Percentiles rank a stretch among this genome's conserved stretches.
These are phyloP conservation scores for Aspergillus carlsbadensis DNA, from an alignment of 495 filamentous ascomycete genomes.

Conservation along the genomic window DNA sequence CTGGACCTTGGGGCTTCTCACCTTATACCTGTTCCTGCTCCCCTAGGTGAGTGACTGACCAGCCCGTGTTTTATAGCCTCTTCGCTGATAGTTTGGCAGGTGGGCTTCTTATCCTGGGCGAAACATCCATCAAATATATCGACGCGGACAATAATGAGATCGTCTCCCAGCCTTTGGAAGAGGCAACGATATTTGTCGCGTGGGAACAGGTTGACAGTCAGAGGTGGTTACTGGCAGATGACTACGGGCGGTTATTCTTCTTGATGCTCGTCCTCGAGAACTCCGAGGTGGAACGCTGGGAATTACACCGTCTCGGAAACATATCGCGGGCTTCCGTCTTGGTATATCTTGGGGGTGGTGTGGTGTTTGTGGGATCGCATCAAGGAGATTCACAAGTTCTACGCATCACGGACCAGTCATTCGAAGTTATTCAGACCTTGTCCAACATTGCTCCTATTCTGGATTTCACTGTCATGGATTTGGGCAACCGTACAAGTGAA, in stretches of 20 bases:
- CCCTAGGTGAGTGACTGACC: conserved; percentile 45
- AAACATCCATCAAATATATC: conserved; percentile 80
- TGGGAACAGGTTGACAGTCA: conserved; percentile 83
- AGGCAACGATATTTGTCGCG: conserved; percentile 78
- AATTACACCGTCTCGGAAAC: conserved; percentile 63
- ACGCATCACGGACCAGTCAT: conserved; percentile 50
- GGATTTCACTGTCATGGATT: conserved; percentile 93
- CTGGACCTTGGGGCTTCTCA: conserved; percentile 73
- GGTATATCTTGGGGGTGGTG: conserved; percentile 72
- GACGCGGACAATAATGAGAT: conserved; percentile 66
- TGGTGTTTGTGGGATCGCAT: conserved; percentile 87
- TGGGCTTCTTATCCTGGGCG: conserved; percentile 79
- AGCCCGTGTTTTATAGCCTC: background rate
- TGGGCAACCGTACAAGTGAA: conserved; percentile 78
- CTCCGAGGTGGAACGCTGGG: conserved; percentile 64
- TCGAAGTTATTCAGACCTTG: conserved; percentile 73
- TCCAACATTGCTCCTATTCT: conserved; percentile 86
- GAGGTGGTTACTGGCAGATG: conserved; percentile 83
- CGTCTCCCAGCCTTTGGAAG: conserved; percentile 58
- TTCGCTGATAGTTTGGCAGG: too few relatives aligned
- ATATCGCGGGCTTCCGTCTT: conserved; percentile 73
- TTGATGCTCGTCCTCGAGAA: conserved; percentile 65
- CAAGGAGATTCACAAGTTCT: conserved; percentile 89
- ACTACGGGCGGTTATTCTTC: conserved; percentile 79
- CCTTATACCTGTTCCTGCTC: conserved; percentile 77